Base-by-base conservation (phyloP, 2,329 filamentous ascomycete genomes). In the Verticillium tricorpus region DNA sequence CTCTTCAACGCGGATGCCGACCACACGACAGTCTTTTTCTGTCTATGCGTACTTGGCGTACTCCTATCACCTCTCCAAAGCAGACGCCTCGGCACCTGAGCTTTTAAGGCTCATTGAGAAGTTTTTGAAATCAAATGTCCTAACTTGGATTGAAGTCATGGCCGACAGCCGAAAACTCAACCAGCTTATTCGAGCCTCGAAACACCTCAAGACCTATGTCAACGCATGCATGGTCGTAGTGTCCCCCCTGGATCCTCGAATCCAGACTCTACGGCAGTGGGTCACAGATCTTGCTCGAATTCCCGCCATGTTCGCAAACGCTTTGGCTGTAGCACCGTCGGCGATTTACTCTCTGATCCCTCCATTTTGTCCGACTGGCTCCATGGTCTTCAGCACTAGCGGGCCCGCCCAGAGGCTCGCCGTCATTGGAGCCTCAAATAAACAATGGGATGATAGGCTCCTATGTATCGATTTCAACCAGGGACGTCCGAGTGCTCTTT, bases 111-210 rank as follows among this genome's bases (percentile, higher is more conserved):
- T 71, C 55, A 60, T 74, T 7, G 64, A 66, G 12, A 61, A 60
- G 12, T 77, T 77, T 62, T 58, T 76, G 7, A 69, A 67, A 15
- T 65, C 67, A 28, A 76, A 76, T 60, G 60, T 77, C 3, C 67
- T 77, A 12, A 70, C 70, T 11, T 77, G 75, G 76, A 73, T 77
- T 50, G 75, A 77, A 62, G 65, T 59, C 25, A 66, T 67, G 5
- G 67, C 69, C 12, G 58, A 19, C 15, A 32, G 11, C 12, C 50
- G 34, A 19, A 45, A 58, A 19, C 39, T 62, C 28, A 60, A 35
- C 32, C 61, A 56, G 37, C 58, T 62, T 11, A 32, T 54, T 17
- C 52, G 25, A 22, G 32, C 58, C 1, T 57, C 61, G 3, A 58
- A 45, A n/a, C 35, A 60, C 57, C 55, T 62, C 45, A 65, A 63